Base-by-base conservation (phyloP, 2,329 filamentous ascomycete genomes). In the Sclerotinia glacialis region DNA sequence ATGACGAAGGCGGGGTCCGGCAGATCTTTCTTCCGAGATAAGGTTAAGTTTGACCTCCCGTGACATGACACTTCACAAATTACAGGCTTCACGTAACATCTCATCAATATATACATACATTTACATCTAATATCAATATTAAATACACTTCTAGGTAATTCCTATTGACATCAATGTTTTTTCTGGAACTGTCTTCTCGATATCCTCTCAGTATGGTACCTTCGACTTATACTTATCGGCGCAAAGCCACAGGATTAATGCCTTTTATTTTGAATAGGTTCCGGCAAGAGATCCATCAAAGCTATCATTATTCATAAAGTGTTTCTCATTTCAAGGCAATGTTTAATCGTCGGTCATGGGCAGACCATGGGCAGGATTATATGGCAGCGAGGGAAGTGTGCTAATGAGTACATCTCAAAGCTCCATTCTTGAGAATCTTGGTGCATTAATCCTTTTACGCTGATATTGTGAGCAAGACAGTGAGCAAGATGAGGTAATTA, bases 1-100 rank as follows among this genome's bases (percentile, higher is more conserved):
- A 64, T 64, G 61, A 64, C 61, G 61, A 56, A 56, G 50, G 40
- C 61, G 40, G 50, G 49, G 40, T 64, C 40, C 37, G 61, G 61
- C 56, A 37, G 11, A 56, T 56, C n/a, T 26, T 64, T 64, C 12
- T 34, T 56, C 61, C 61, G 61, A 37, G 37, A 40, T 16, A 40
- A 40, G 37, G 37, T 16, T 2, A 6, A 16, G 6, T 28, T 0
- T 5, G 18, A 46, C 42, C 8, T 42, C 47, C 14, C 37, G 42
- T 47, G 56, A 47, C 28, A 60, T 59, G 42, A 49, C 42, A 47
- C 50, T 37, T 56, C 40, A 56, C 37, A 26, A 23, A 18, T 34
- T 7, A 47, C 18, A 31, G 9, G 9, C 61, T 34, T 37, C 26
- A 47, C 21, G 4, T 16, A 49, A 16, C 14, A 46, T 55, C 11